Base-by-base conservation (phyloP, 805 yeast genomes). In the Yamadazyma ubonensis region DNA sequence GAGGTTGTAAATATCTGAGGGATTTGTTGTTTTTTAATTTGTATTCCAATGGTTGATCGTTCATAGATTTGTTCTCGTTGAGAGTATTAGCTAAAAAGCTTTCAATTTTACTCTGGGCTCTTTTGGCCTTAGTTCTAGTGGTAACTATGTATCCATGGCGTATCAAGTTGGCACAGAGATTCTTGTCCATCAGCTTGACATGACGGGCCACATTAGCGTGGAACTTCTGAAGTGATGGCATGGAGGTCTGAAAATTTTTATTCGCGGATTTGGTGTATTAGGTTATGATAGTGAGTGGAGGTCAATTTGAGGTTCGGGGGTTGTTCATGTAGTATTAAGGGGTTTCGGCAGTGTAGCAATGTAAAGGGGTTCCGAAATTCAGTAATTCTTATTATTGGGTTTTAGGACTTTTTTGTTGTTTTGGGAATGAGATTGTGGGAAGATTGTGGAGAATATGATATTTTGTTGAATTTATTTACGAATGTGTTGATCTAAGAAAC, bases 1-100 rank as follows among this genome's bases (percentile, higher is more conserved):
- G 80, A 17, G 85, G 83, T 9, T 83, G 85, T 7, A 67, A 67
- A 43, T 41, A 59, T 20, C 53, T 47, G 12, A 58, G 46, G 15
- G 51, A 46, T 20, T 44, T 50, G 28, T 50, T 48, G 17, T 43
- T 44, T 10, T 33, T 29, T 18, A 55, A 42, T 37, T 42, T 50
- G 10, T 44, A 29, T 29, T 45, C 49, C 15, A 43, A 41, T 6
- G 33, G 40, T 39, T 53, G 42, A 17, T 38, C 48, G 18, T 27
- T 43, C 33, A 57, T 39, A 32, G 47, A 31, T 39, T 53, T 57
- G 44, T 61, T 52, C 33, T 55, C 54, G 19, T 55, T 48, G 36
- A 69, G 39, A 12, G 69, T 59, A 15, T 52, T 51, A 20, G 65
- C 54, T 33, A 69, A 53, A 40, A 69, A 69, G 36, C 54, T 51